Conservation (phyloP, 1,284 basidiomycete genomes). For the Trichosporon inkin region DNA sequence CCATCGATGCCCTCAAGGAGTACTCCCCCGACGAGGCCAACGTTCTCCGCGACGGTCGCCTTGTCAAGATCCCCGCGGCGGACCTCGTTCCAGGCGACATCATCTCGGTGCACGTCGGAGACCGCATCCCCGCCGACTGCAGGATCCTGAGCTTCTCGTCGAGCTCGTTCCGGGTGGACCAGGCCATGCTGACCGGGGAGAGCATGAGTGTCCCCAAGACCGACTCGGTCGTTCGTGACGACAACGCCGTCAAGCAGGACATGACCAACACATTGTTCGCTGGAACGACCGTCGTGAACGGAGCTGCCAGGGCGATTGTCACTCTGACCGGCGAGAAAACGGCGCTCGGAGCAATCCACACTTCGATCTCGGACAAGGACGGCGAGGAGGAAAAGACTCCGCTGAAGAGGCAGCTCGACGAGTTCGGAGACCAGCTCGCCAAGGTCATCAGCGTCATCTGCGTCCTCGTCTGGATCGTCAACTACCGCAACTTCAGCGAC, state of each 20-base stretch:
- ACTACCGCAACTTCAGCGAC: constrained; percentile 88
- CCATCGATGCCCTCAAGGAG: constrained; percentile 93
- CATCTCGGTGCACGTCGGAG: constrained; percentile 80
- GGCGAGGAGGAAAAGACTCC: constrained; percentile 78
- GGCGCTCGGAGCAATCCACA: constrained; percentile 91
- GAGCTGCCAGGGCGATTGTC: constrained; percentile 76
- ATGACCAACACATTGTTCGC: constrained; percentile 93
- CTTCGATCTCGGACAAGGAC: constrained; percentile 61
- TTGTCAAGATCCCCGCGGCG: constrained; percentile 71
- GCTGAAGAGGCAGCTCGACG: constrained; percentile 89
- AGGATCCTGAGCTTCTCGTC: constrained; percentile 81
- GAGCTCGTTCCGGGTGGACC: constrained; percentile 79
- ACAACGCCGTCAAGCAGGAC: constrained; percentile 85
- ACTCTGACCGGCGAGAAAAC: constrained; percentile 78
- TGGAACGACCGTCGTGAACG: constrained; percentile 90
- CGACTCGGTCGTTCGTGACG: constrained; percentile 62
- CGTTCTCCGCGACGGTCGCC: constrained; percentile 69
- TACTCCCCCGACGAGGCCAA: constrained; percentile 94
- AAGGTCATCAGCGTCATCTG: constrained; percentile 95
- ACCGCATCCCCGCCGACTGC: constrained; percentile 91
- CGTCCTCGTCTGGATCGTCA: constrained; percentile 91
- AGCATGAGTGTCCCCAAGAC: constrained; percentile 80
- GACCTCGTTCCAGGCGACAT: constrained; percentile 92
- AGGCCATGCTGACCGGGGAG: constrained; percentile 92
- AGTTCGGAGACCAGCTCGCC: constrained; percentile 91